A percentile compares a stretch with the other conserved stretches of the same genome.
These are phyloP conservation scores for Thalassiosira hispida DNA, from an alignment of 352 stramenopile genomes.

Conservation along the genomic window DNA sequence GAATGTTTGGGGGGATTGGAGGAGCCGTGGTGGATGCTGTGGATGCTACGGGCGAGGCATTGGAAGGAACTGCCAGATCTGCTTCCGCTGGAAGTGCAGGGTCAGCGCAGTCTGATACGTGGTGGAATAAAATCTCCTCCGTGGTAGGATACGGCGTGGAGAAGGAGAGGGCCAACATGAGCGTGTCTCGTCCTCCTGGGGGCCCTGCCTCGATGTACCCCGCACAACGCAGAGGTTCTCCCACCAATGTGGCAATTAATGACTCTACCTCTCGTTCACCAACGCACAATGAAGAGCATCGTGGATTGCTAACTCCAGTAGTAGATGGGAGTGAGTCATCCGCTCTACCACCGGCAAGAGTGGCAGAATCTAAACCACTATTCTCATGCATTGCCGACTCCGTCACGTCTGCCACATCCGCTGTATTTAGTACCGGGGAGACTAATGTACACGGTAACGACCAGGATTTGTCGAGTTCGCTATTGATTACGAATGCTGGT, in stretches of 20 bases:
- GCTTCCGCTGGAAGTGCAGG: background rate
- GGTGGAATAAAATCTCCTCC: constrained; percentile 59
- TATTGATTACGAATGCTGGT: constrained; percentile 65
- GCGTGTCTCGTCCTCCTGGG: constrained; percentile 54
- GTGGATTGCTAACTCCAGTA: constrained; percentile 30
- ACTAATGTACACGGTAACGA: constrained; percentile 70
- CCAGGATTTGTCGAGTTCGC: constrained; percentile 63
- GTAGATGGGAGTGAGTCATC: constrained; percentile 40
- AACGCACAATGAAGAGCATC: constrained; percentile 32
- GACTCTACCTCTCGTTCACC: background rate
- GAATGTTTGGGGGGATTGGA: constrained; percentile 20
- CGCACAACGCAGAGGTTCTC: constrained; percentile 21
- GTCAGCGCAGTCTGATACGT: constrained; percentile 53
- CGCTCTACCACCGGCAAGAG: constrained; percentile 40
- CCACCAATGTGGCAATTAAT: constrained; percentile 36
- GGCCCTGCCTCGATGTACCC: constrained; percentile 25
- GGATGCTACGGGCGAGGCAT: background rate
- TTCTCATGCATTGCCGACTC: constrained; percentile 79
- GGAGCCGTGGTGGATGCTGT: background rate
- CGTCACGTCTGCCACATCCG: constrained; percentile 50
- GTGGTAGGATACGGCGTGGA: constrained; percentile 30
- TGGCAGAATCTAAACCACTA: constrained; percentile 65
- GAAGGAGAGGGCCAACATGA: constrained; percentile 51
- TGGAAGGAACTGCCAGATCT: background rate
- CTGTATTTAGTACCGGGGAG: constrained; percentile 36